Percentiles rank a stretch among this genome's conserved stretches.
Evolutionary conservation across 192 early-diverging fungal genomes (phyloP).

Genomic region (Coemansia sp.): DNA sequence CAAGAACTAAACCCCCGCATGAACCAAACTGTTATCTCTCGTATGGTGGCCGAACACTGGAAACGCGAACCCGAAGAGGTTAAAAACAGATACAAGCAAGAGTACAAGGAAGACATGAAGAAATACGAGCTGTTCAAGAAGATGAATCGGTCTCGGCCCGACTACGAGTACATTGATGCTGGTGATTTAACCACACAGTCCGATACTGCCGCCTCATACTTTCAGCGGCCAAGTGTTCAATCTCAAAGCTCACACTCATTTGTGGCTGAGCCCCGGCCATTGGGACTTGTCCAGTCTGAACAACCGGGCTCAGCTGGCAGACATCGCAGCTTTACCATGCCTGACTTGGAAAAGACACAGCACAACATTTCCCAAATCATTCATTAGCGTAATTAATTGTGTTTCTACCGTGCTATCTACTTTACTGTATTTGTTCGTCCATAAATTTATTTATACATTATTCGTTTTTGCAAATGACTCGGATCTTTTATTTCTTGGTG

Average conservation of each 20-base stretch:
- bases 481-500: neutral
- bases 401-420: neutral
- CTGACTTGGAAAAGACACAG: constrained; percentile 15
- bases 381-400: constrained; percentile 12
- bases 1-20: constrained; percentile 40
- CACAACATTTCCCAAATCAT: constrained; percentile 22
- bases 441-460: neutral
- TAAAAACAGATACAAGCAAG: constrained; percentile 35
- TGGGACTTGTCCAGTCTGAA: neutral
- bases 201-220: neutral
- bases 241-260: neutral
- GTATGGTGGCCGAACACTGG: constrained; percentile 56
- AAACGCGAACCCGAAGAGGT: constrained; percentile 41
- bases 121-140: constrained; percentile 51
- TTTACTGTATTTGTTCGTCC: neutral
- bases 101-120: constrained; percentile 46
- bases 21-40: constrained; percentile 54
- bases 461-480: neutral
- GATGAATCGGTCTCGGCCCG: constrained; percentile 8
- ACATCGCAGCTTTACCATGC: constrained; percentile 31
- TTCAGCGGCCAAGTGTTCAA: neutral
- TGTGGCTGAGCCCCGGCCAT: neutral
- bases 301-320: neutral
- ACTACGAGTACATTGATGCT: constrained; percentile 12
- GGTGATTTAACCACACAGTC: constrained; percentile 5